phyloP scores from a whole-genome alignment of 2,329 filamentous ascomycete species.

The Biscogniauxia mediterranea region DNA sequence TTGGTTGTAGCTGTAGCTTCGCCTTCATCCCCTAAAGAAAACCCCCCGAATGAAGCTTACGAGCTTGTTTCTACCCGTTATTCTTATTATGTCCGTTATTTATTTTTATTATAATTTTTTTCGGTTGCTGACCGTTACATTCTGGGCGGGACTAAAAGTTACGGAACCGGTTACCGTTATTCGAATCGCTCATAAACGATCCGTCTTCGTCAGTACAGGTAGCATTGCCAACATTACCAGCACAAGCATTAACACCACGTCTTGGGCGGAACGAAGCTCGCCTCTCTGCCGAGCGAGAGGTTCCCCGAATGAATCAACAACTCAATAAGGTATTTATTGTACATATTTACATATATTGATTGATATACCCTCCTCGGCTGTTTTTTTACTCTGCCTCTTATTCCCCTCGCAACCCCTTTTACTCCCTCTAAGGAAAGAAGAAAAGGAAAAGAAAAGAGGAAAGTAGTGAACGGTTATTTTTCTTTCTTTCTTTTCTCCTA shows the following conservation, averaged over 20 bases:
- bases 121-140: slow-evolving; percentile 5
- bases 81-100: background rate
- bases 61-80: background rate
- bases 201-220: slow-evolving; percentile 10
- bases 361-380: slow-evolving; percentile 14
- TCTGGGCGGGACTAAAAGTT: slow-evolving; percentile 9
- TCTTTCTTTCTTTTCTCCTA: background rate
- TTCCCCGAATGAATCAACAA: slow-evolving; percentile 46
- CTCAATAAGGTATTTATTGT: slow-evolving; percentile 42
- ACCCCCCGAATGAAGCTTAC: background rate
- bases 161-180: slow-evolving; percentile 26
- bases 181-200: slow-evolving; percentile 18
- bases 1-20: slow-evolving; percentile 16
- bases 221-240: slow-evolving; percentile 7
- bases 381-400: slow-evolving; percentile 8
- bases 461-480: slow-evolving; percentile 15
- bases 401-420: slow-evolving; percentile 5
- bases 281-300: slow-evolving; percentile 38
- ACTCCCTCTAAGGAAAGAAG: slow-evolving; percentile 4
- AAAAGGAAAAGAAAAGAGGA: background rate
- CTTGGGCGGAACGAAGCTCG: slow-evolving; percentile 31
- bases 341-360: slow-evolving; percentile 8
- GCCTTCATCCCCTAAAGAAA: background rate
- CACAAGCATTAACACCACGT: slow-evolving; percentile 17
- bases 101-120: background rate